Evolutionary conservation across 2,329 filamentous ascomycete species (phyloP), one percentile per base, ranked within the genome.

Genomic region (Pseudogymnoascus sp.): DNA sequence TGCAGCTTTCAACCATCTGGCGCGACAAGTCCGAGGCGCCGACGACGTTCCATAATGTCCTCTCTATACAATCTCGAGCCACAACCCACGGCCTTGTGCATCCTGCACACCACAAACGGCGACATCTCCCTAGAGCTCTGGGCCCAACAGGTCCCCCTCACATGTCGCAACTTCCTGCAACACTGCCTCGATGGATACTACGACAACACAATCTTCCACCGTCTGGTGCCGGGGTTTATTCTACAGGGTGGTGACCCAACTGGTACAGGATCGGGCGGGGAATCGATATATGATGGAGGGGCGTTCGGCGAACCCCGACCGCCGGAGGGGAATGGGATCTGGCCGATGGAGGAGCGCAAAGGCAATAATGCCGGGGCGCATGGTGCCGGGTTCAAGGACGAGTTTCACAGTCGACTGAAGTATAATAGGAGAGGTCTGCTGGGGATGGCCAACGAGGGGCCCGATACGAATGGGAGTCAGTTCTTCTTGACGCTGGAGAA

Each of bases 171-270:
- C 78, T 99, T 99, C 76, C 83, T 99, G 38, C 94, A 99, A 75
- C 88, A 92, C 72, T 94, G 91, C 73, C 84, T 97, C 69, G 92
- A 99, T 73, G 92, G 92, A 69, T 97, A 97, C 79, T 99, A 97
- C 79, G 88, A 91, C 70, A 87, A 88, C 72, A 97, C 92, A 0
- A 87, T 94, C 66, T 99, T 99, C 77, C 94, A 99, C 77, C 90
- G 94, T 23, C 81, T 97, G 5, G 87, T 96, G 0, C 91, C 92
- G 0, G 90, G 89, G 61, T 99, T 99, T 75, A 90, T 99, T 66
- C 79, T 97, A 10, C 94, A 99, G 73, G 94, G 93, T 31, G 94
- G 94, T 63, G 94, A 99, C 70, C 93, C 94, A 0, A 96, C 92
- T 0, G 92, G 92, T 23, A 96, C 92, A 0, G 93, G 93, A 11